A percentile compares a stretch with the other conserved stretches of the same genome.
These are phyloP conservation scores for Solanum habrochaites DNA, from an alignment of 257 asterid genomes.

Conservation along the genomic window DNA sequence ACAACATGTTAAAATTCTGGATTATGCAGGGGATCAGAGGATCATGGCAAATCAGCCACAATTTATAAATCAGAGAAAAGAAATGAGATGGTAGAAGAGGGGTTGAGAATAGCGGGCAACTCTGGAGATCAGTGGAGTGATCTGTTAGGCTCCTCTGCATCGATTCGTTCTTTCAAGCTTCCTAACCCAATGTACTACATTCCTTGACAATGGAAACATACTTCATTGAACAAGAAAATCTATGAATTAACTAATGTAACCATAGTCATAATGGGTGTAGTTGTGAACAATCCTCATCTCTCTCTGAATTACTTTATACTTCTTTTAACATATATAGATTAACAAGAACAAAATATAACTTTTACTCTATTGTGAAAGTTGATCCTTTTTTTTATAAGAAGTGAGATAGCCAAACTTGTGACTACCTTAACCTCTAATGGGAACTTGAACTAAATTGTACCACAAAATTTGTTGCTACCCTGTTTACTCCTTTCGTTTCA, in stretches of 20 bases:
- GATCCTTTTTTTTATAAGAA: not conserved
- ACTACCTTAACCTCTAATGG: not conserved
- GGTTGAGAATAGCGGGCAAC: constrained; percentile 53
- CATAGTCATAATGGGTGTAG: not conserved
- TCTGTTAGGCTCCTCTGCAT: constrained; percentile 38
- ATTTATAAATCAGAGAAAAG: constrained; percentile 62
- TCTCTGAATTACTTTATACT: not conserved
- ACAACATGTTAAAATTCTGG: not conserved
- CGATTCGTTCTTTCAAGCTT: constrained; percentile 61
- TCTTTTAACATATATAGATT: not conserved
- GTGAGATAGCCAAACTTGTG: not conserved
- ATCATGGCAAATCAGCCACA: constrained; percentile 42
- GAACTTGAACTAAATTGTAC: not conserved
- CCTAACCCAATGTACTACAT: constrained; percentile 85
- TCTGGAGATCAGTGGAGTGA: constrained; percentile 94
- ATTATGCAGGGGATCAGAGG: constrained; percentile 37
- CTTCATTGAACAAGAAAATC: not conserved
- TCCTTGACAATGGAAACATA: constrained; percentile 12
- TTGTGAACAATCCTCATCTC: not conserved
- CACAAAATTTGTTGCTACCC: not conserved
- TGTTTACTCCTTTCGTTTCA: not conserved
- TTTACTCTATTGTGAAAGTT: not conserved
- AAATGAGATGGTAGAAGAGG: constrained; percentile 40
- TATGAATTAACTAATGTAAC: not conserved
- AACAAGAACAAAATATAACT: not conserved